Conservation (phyloP, 2,329 filamentous ascomycete genomes). For the Fusarium sublunatum region DNA sequence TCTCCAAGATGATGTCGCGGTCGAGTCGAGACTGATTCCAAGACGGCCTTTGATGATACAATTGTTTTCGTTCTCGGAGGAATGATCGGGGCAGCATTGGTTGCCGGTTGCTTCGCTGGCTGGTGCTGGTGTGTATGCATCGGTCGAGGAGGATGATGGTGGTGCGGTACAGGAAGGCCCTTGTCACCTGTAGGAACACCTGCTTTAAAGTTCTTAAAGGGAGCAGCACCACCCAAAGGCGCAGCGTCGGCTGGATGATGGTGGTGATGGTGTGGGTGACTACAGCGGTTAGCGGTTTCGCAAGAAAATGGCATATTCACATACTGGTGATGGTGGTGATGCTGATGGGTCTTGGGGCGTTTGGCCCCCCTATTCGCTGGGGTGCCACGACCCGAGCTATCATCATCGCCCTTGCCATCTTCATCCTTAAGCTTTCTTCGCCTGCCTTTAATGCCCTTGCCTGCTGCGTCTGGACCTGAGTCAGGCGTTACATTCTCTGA, state of each 20-base stretch:
- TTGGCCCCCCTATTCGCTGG: slow-evolving; percentile 70
- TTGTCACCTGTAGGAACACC: slow-evolving; percentile 58
- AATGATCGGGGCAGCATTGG: slow-evolving; percentile 46
- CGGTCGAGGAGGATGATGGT: slow-evolving; percentile 60
- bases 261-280: slow-evolving; percentile 69
- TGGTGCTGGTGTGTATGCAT: slow-evolving; percentile 40
- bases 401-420: slow-evolving; percentile 74
- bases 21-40: slow-evolving; percentile 76
- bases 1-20: slow-evolving; percentile 86
- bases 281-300: slow-evolving; percentile 42
- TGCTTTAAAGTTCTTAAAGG: slow-evolving; percentile 64
- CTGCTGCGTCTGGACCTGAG: slow-evolving; percentile 54
- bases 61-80: slow-evolving; percentile 72
- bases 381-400: slow-evolving; percentile 70
- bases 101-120: slow-evolving; percentile 42
- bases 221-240: slow-evolving; percentile 55
- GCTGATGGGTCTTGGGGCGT: slow-evolving; percentile 72
- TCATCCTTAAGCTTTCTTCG: slow-evolving; percentile 83
- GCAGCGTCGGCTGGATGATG: slow-evolving; percentile 62
- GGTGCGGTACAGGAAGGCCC: slow-evolving; percentile 56
- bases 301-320: slow-evolving; percentile 39
- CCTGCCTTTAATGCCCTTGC: slow-evolving; percentile 63
- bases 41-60: slow-evolving; percentile 75
- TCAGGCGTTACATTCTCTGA: slow-evolving; percentile 59
- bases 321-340: slow-evolving; percentile 77